These are phyloP conservation scores for Leptographium flavum DNA, from an alignment of 2,329 filamentous ascomycete genomes.

Conservation along the genomic window DNA sequence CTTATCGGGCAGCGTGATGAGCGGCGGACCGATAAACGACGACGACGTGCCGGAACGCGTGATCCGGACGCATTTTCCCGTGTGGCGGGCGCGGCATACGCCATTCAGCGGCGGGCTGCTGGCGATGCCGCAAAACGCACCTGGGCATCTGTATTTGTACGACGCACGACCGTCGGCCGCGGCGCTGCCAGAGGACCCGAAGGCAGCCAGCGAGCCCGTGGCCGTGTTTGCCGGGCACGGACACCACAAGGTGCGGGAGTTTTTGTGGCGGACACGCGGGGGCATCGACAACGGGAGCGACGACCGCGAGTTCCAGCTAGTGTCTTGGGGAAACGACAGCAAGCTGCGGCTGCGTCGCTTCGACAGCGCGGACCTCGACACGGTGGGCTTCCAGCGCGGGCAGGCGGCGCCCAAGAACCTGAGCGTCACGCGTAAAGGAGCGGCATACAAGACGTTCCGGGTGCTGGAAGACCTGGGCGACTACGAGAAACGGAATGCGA, in stretches of 20 bases:
- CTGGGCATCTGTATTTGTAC: conserved; percentile 74
- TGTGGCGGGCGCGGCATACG: conserved; percentile 83
- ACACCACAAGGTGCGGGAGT: conserved; percentile 68
- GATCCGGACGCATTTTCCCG: conserved; percentile 70
- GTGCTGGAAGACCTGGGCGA: conserved; percentile 48
- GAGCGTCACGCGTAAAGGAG: conserved; percentile 68
- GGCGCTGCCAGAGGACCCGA: conserved; percentile 26
- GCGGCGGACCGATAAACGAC: conserved; percentile 22
- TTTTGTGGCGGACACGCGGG: conserved; percentile 75
- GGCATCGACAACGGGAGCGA: conserved; percentile 54
- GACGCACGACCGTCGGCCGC: conserved; percentile 34
- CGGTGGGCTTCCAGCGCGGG: conserved; percentile 62
- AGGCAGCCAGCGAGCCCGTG: conserved; percentile 31
- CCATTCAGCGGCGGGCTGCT: conserved; percentile 77
- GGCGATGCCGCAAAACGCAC: conserved; percentile 84
- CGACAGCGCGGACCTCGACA: conserved; percentile 46
- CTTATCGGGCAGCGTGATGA: background rate
- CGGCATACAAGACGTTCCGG: conserved; percentile 73
- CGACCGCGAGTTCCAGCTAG: conserved; percentile 78
- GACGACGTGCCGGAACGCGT: conserved; percentile 56
- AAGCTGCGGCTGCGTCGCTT: conserved; percentile 67
- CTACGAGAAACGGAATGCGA: conserved; percentile 43
- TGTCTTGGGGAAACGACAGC: conserved; percentile 84
- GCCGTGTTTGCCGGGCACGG: conserved; percentile 47
- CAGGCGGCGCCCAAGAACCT: conserved; percentile 48